Evolutionary conservation across 306 rosid species (phyloP), one percentile per base, ranked within the genome.

Genomic region (Cucurbita pepo): DNA sequence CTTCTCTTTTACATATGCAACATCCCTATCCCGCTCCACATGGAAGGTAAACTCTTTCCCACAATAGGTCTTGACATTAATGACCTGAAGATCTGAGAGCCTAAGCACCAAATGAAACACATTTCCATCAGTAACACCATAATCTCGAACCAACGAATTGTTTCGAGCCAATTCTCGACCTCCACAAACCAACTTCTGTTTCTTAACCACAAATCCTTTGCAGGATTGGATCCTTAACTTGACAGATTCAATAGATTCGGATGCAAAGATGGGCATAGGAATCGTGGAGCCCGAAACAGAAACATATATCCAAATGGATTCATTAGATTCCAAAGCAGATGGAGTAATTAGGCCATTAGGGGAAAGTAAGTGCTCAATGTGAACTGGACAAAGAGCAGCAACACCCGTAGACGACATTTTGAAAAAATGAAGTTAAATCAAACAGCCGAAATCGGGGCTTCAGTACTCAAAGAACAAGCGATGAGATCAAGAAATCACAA

Each of bases 351-450:
- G 79, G 21, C 61, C 77, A 69, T 69, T 65, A 10, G 82, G 81
- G 53, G 76, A 71, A 76, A 84, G 53, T 58, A 83, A 16, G 10
- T 83, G 83, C 71, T 88, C 98, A 72, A 72, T 70, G 37, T 76
- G 77, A 78, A 74, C 78, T 25, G 94, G 96, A 45, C 81, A 34
- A 78, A 93, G 91, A 54, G 75, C 75, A 53, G 83, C 65, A 22
- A 93, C 84, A 82, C 94, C 97, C 30, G 97, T 80, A 11, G 98
- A 88, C 77, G 97, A 86, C 98, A 93, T 93, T 80, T 79, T 84
- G 59, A 25, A 61, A 21, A 4, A 16, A 30, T 30, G 13, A 1
- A 16, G 12, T 11, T 7, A 65, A 64, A 64, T 12, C 8, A 18
- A 65, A 62, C 8, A 22, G 55, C 55, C 73, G 4, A 43, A 67